Evolutionary conservation across 768 basidiomycete genomes (phyloP), one percentile per base, ranked within the genome.

Genomic region (Kwoniella sp.): DNA sequence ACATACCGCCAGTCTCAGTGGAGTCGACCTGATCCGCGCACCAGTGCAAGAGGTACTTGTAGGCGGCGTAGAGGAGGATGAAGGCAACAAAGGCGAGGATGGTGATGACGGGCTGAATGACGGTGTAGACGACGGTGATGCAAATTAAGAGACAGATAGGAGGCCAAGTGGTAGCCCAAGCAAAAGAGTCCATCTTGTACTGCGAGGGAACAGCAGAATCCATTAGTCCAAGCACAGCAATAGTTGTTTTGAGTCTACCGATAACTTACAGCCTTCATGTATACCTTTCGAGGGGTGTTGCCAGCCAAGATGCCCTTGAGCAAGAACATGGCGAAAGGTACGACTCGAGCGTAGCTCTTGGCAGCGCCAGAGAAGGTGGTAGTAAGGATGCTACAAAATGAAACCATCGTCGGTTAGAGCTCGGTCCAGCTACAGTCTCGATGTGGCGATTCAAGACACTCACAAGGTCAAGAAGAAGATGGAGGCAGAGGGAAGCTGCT

Each of bases 401-500:
- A 26, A 55, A 17, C 23, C n/a, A 7, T n/a, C n/a, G n/a, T n/a
- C 5, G 15, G 50, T 61, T 20, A 61, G 61, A 34, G 8, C 29
- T 7, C 15, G 20, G 29, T n/a, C 12, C 51, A 13, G 22, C 51
- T 12, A 17, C 29, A 28, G 56, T 11, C 25, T 3, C 22, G 29
- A 41, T 9, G 37, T 3, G 20, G 2, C 0, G 2, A 22, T 13
- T 59, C 47, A n/a, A n/a, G n/a, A n/a, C 31, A 73, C 71, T 72
- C 61, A 74, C 76, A 73, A 80, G 29, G 80, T 81, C 30, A 82
- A 65, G 79, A 82, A 82, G 78, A 82, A 82, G 67, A 79, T 80
- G 34, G 74, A 76, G 23, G 79, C 80, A 22, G 38, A 30, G 0
- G 80, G 80, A 4, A 81, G 64, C 25, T 79, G 74, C 4, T 28